Conservation (phyloP, 2,329 filamentous ascomycete species). For the Talaromyces amestolkiae region DNA sequence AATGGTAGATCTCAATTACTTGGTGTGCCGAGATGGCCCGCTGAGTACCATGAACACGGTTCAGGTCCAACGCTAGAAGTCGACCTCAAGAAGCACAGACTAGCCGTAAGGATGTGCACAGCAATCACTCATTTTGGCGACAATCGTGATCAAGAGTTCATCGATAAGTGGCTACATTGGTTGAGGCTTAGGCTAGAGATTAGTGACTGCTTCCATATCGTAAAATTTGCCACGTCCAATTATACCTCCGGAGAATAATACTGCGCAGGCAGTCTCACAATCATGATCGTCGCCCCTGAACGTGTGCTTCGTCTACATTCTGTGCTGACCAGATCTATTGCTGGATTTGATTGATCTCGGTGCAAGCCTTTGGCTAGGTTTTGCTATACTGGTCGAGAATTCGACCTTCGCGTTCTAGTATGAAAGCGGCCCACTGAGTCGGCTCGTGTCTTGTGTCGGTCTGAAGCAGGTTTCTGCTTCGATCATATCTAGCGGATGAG, state of each 20-base stretch:
- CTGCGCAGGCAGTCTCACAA: not conserved
- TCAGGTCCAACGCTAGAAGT: not conserved
- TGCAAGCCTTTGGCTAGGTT: not conserved
- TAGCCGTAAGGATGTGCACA: not conserved
- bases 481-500: not conserved
- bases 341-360: not conserved
- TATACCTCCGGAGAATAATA: not conserved
- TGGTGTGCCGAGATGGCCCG: not conserved
- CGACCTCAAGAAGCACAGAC: not conserved
- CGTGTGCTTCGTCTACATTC: not conserved
- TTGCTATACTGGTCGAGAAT: not conserved
- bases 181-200: not conserved
- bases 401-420: not conserved
- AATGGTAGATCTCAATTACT: not conserved
- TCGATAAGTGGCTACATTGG: not conserved
- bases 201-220: not conserved
- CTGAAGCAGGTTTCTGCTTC: not conserved
- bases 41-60: not conserved
- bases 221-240: not conserved
- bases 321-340: too few relatives aligned
- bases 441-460: not conserved
- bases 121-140: not conserved
- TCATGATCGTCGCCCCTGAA: not conserved
- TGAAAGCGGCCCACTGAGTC: not conserved
- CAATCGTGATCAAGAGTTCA: not conserved